Percentiles rank a stretch among this genome's conserved stretches.
These are phyloP conservation scores for Knufia petricola DNA, from an alignment of 2,329 filamentous ascomycete genomes.

Conservation along the genomic window DNA sequence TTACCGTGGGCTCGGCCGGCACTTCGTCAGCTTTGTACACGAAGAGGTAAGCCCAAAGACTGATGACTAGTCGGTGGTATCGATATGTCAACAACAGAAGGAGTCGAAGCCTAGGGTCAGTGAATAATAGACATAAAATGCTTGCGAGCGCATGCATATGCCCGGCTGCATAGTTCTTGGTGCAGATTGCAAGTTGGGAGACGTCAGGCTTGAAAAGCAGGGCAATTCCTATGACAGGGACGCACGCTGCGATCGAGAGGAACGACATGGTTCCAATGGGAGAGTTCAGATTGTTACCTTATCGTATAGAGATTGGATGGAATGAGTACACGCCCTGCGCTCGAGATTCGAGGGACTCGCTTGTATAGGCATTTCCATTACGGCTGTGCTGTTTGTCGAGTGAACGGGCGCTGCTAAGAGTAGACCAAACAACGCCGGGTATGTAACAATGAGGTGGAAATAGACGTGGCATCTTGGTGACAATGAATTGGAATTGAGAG, in stretches of 20 bases:
- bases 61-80: conserved; percentile 4
- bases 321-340: too few species aligned
- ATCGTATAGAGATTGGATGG: background rate
- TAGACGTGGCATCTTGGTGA: background rate
- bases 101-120: background rate
- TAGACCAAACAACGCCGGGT: background rate
- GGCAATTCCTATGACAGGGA: background rate
- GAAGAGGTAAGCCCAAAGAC: background rate
- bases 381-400: background rate
- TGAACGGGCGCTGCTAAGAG: background rate
- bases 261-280: too few species aligned
- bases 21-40: background rate
- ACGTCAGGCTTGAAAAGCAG: background rate
- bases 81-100: background rate
- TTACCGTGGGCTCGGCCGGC: background rate
- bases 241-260: background rate
- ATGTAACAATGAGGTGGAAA: background rate
- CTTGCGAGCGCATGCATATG: background rate
- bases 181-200: background rate
- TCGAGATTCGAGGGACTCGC: background rate
- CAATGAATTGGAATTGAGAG: background rate
- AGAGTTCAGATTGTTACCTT: too few species aligned
- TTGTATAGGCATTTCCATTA: conserved; percentile 1
- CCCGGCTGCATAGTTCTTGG: background rate
- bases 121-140: background rate